Conservation (phyloP, 2,329 filamentous ascomycete genomes). For the Tolypocladium endophyticum region DNA sequence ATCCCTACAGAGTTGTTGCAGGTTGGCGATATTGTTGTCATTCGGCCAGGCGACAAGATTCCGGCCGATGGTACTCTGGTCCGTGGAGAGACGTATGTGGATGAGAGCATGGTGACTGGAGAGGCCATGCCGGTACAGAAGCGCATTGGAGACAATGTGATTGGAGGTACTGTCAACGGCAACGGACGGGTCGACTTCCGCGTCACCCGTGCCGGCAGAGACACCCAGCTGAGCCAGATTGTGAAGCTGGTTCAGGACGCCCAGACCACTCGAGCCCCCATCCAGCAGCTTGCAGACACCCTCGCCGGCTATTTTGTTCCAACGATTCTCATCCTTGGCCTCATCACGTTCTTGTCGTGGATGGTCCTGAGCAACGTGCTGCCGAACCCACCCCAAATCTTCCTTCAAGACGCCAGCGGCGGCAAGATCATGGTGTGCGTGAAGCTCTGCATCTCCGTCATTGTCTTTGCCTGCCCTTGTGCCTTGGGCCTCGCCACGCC, state of each 20-base stretch:
- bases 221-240: conserved; percentile 95
- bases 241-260: conserved; percentile 97
- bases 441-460: conserved; percentile 95
- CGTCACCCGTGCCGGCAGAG: conserved; percentile 83
- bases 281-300: conserved; percentile 83
- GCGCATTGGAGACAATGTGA: conserved; percentile 64
- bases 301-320: conserved; percentile 94
- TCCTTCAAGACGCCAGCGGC: conserved; percentile 67
- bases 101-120: conserved; percentile 98
- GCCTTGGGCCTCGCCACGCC: conserved; percentile 92
- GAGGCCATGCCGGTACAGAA: conserved; percentile 95
- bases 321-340: conserved; percentile 71
- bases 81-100: conserved; percentile 82
- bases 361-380: conserved; percentile 89
- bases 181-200: conserved; percentile 85
- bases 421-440: conserved; percentile 94
- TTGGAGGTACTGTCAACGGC: conserved; percentile 93
- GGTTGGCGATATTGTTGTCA: conserved; percentile 83
- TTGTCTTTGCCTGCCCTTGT: conserved; percentile 95
- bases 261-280: conserved; percentile 87
- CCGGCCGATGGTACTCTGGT: conserved; percentile 84
- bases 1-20: conserved; percentile 92
- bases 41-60: conserved; percentile 92
- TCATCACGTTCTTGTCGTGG: conserved; percentile 81
- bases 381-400: conserved; percentile 76